Conservation (phyloP, 495 filamentous ascomycete genomes). For the Podospora anserina region DNA sequence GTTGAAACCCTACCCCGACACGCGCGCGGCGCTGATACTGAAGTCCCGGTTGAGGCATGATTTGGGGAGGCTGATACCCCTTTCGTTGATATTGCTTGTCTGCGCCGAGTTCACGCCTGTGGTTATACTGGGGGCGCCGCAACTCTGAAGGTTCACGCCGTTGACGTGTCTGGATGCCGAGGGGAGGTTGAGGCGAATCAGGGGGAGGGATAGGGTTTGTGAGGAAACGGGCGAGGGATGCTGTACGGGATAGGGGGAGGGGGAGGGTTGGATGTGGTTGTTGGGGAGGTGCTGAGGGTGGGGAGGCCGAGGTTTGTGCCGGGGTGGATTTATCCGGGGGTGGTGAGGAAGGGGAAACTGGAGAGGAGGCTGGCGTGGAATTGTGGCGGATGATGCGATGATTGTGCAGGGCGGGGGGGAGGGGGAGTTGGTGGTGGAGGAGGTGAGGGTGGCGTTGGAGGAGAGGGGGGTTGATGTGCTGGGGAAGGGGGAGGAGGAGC, state of each 20-base stretch:
- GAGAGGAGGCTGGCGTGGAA: slow-evolving; percentile 47
- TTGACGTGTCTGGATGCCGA: slow-evolving; percentile 76
- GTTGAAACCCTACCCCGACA: slow-evolving; percentile 8
- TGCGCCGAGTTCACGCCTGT: slow-evolving; percentile 85
- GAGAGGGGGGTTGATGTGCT: slow-evolving; percentile 42
- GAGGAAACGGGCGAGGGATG: not conserved
- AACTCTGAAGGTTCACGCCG: slow-evolving; percentile 60
- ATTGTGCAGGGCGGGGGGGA: slow-evolving; percentile 37
- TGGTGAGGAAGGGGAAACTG: slow-evolving; percentile 12
- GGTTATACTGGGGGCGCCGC: slow-evolving; percentile 61
- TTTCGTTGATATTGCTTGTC: slow-evolving; percentile 66
- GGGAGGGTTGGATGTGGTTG: too few species aligned
- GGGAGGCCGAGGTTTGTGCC: slow-evolving; percentile 19
- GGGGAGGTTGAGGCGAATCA: slow-evolving; percentile 50
- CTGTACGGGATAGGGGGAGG: not conserved
- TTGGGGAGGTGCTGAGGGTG: not conserved
- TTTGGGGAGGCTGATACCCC: slow-evolving; percentile 67
- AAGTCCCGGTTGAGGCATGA: slow-evolving; percentile 54
- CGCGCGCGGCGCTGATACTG: slow-evolving; percentile 32
- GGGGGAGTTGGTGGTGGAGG: slow-evolving; percentile 35
- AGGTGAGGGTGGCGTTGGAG: slow-evolving; percentile 42
- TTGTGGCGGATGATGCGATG: slow-evolving; percentile 44
- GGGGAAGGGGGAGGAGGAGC: slow-evolving; percentile 22
- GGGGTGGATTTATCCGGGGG: slow-evolving; percentile 17
- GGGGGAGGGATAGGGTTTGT: not conserved